Conservation (phyloP, 768 basidiomycete genomes). For the Punctularia strigosozonata region DNA sequence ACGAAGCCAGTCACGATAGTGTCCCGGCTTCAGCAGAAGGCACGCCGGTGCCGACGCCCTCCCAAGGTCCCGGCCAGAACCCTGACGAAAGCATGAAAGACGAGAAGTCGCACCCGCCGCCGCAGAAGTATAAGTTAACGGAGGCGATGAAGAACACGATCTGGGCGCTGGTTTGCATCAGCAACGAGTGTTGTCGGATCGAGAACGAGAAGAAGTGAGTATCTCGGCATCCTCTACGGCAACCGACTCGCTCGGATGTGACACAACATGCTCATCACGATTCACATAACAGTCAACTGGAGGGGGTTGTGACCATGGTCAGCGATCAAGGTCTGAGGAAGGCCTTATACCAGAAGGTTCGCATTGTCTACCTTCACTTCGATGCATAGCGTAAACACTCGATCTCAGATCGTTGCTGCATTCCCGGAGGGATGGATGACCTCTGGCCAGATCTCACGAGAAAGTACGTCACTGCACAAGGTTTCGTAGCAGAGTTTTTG, state of each 20-base stretch:
- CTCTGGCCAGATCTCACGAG: slow-evolving; percentile 77
- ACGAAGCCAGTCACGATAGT: slow-evolving; percentile 19
- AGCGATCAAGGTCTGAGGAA: slow-evolving; percentile 78
- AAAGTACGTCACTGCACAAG: slow-evolving; percentile 43
- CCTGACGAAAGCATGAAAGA: slow-evolving; percentile 17
- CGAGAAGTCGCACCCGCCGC: slow-evolving; percentile 45
- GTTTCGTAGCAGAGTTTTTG: neutral
- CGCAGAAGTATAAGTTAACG: slow-evolving; percentile 68
- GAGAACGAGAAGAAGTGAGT: slow-evolving; percentile 56
- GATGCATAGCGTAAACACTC: neutral
- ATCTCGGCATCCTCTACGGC: neutral
- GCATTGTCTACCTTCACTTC: slow-evolving; percentile 5
- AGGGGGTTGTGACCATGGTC: slow-evolving; percentile 57
- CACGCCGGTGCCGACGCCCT: slow-evolving; percentile 15
- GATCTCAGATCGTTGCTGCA: slow-evolving; percentile 61
- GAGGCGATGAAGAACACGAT: slow-evolving; percentile 71
- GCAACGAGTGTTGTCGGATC: slow-evolving; percentile 69
- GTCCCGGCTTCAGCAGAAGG: slow-evolving; percentile 25
- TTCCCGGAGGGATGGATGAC: slow-evolving; percentile 82
- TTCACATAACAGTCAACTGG: slow-evolving; percentile 28
- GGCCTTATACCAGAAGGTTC: slow-evolving; percentile 66
- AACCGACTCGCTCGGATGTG: neutral
- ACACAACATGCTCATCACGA: neutral
- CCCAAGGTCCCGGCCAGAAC: slow-evolving; percentile 20
- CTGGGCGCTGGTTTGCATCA: slow-evolving; percentile 72